Percentiles rank a stretch among this genome's conserved stretches.
These are phyloP conservation scores for Umbelopsis isabellina DNA, from an alignment of 192 early-diverging fungal genomes.

Conservation along the genomic window DNA sequence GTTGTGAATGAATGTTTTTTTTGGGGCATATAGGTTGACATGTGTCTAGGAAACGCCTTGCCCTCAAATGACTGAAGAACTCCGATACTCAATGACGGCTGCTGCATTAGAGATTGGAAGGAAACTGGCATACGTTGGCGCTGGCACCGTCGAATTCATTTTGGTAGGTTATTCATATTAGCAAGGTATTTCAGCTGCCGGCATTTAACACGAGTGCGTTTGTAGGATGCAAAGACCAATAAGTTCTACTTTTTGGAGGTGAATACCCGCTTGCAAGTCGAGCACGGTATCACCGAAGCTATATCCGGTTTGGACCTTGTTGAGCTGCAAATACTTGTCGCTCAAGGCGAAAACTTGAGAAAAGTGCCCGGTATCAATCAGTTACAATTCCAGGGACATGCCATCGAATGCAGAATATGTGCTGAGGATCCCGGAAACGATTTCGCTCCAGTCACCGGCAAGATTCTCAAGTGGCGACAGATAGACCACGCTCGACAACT, in stretches of 20 bases:
- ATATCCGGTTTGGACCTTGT: slow-evolving; percentile 68
- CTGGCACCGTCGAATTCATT: slow-evolving; percentile 69
- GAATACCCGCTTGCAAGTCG: slow-evolving; percentile 71
- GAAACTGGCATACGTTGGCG: slow-evolving; percentile 53
- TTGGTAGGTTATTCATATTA: slow-evolving; percentile 31
- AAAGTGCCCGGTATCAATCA: slow-evolving; percentile 26
- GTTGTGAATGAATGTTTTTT: neutral
- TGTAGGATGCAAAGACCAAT: slow-evolving; percentile 45
- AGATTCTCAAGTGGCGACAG: slow-evolving; percentile 53
- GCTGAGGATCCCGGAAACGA: slow-evolving; percentile 68
- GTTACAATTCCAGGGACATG: slow-evolving; percentile 46
- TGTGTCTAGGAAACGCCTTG: slow-evolving; percentile 47
- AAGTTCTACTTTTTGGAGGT: slow-evolving; percentile 71
- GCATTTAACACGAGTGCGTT: neutral
- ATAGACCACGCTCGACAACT: slow-evolving; percentile 22
- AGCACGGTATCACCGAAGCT: slow-evolving; percentile 66
- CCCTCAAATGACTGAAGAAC: slow-evolving; percentile 47
- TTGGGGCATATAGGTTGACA: too few species aligned
- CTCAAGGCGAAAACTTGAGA: slow-evolving; percentile 57
- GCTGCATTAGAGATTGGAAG: slow-evolving; percentile 55
- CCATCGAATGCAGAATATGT: slow-evolving; percentile 62
- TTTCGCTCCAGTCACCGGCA: slow-evolving; percentile 60
- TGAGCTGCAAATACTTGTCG: slow-evolving; percentile 61
- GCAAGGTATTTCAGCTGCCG: neutral
- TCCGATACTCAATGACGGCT: slow-evolving; percentile 49